phyloP scores from a whole-genome alignment of 1,284 basidiomycete species.

The Cutaneotrichosporon cutaneum region DNA sequence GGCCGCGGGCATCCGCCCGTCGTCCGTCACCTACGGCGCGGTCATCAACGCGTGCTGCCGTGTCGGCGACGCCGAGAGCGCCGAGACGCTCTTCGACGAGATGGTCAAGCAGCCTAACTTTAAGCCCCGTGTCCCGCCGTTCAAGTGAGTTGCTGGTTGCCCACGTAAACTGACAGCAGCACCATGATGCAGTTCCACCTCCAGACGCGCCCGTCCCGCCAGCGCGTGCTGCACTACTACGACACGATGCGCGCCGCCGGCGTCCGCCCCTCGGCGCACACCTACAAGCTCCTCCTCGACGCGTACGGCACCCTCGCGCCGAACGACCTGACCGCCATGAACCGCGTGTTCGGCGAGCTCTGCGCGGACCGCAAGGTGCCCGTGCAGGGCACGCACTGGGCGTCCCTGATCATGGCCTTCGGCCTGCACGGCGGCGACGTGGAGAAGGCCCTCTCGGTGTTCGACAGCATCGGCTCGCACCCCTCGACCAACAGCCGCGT shows the following conservation, averaged over 20 bases:
- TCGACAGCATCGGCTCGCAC: conserved; percentile 70
- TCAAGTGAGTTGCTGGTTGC: conserved; percentile 52
- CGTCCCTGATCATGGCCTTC: conserved; percentile 84
- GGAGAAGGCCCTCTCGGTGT: conserved; percentile 70
- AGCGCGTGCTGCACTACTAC: conserved; percentile 74
- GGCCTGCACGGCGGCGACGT: conserved; percentile 79
- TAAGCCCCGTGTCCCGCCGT: conserved; percentile 84
- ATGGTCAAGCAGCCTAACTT: conserved; percentile 76
- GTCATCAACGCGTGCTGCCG: conserved; percentile 88
- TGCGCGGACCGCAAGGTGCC: conserved; percentile 58
- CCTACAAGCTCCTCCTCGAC: conserved; percentile 93
- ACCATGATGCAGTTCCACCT: conserved; percentile 99
- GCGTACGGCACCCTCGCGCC: conserved; percentile 85
- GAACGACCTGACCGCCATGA: conserved; percentile 72
- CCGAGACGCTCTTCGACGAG: conserved; percentile 79
- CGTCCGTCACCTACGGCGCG: conserved; percentile 91
- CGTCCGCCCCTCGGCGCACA: conserved; percentile 78
- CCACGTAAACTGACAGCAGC: conserved; percentile 60
- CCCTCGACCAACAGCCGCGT: conserved; percentile 50
- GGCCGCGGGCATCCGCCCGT: conserved; percentile 61
- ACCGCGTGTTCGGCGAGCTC: conserved; percentile 67
- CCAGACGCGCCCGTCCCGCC: conserved; percentile 80
- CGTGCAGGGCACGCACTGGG: conserved; percentile 85
- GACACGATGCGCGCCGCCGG: conserved; percentile 64
- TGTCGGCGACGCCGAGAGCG: conserved; percentile 82